Evolutionary conservation across 768 basidiomycete species (phyloP).

Genomic region (Cyclocybe aegerita): DNA sequence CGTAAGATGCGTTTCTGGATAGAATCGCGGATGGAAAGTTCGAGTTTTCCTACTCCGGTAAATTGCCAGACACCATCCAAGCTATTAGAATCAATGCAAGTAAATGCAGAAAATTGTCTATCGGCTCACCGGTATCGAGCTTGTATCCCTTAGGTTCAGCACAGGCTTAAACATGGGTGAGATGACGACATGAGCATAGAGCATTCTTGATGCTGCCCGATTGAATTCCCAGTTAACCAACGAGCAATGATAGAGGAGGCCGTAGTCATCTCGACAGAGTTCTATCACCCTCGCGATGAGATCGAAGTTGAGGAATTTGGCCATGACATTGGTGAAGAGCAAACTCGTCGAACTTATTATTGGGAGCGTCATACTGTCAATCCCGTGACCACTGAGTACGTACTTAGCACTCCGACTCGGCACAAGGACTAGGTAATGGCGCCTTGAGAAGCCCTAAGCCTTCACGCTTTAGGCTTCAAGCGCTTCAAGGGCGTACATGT

Average conservation of each 20-base stretch:
- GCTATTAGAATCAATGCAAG: too few relatives aligned
- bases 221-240: constrained; percentile 48
- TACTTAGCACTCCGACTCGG: too few relatives aligned
- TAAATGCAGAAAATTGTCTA: not conserved
- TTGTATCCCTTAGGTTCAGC: constrained; percentile 36
- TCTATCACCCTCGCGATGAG: constrained; percentile 34
- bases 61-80: not conserved
- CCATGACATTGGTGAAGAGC: not conserved
- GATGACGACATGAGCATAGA: constrained; percentile 46
- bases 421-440: too few relatives aligned
- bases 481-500: not conserved
- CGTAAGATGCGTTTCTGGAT: constrained; percentile 37
- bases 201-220: constrained; percentile 38
- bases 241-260: constrained; percentile 37
- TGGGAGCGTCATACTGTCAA: too few relatives aligned
- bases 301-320: constrained; percentile 27
- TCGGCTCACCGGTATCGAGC: constrained; percentile 30
- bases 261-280: constrained; percentile 31
- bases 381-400: not conserved
- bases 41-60: constrained; percentile 26
- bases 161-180: constrained; percentile 31
- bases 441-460: too few relatives aligned
- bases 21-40: constrained; percentile 40
- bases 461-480: too few relatives aligned
- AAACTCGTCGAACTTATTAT: too few relatives aligned